Conservation (phyloP, 2,329 filamentous ascomycete species). For the Dactylellina cionopaga region DNA sequence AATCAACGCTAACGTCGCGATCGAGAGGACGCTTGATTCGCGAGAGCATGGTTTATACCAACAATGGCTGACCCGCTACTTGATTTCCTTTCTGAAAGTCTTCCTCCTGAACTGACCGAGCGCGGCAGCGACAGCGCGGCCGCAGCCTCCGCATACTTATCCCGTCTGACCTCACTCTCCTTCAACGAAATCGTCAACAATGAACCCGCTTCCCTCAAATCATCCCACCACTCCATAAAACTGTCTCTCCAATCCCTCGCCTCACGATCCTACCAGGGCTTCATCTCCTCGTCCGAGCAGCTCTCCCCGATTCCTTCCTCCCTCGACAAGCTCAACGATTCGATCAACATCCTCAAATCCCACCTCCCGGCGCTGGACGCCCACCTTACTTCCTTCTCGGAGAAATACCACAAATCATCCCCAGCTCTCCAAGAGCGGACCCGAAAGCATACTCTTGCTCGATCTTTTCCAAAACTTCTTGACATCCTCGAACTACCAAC, state of each 20-base stretch:
- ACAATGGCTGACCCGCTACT: slow-evolving; percentile 51
- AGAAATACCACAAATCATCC: slow-evolving; percentile 78
- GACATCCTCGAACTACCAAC: slow-evolving; percentile 91
- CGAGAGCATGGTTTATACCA: slow-evolving; percentile 3
- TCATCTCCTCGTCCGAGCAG: slow-evolving; percentile 82
- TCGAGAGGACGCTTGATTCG: background rate
- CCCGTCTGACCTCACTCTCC: slow-evolving; percentile 78
- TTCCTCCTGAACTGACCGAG: slow-evolving; percentile 31
- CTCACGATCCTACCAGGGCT: slow-evolving; percentile 84
- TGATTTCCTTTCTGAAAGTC: slow-evolving; percentile 47
- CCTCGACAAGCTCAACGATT: slow-evolving; percentile 67
- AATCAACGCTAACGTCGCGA: slow-evolving; percentile 19
- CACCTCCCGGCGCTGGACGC: slow-evolving; percentile 81
- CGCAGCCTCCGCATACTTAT: slow-evolving; percentile 73
- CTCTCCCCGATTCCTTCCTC: slow-evolving; percentile 75
- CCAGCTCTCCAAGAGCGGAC: slow-evolving; percentile 76
- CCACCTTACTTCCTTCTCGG: slow-evolving; percentile 80
- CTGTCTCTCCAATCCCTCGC: slow-evolving; percentile 87
- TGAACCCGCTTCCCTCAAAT: slow-evolving; percentile 82
- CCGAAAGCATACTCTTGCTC: slow-evolving; percentile 80
- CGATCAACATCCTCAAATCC: slow-evolving; percentile 74
- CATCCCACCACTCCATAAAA: slow-evolving; percentile 80
- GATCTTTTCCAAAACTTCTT: slow-evolving; percentile 87
- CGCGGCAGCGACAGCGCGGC: slow-evolving; percentile 42
- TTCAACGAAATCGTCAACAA: slow-evolving; percentile 76